Evolutionary conservation across 225 moss, liverwort and hornwort genomes (phyloP), one percentile per base, ranked within the genome.

Genomic region (Physcomitrellopsis africana): DNA sequence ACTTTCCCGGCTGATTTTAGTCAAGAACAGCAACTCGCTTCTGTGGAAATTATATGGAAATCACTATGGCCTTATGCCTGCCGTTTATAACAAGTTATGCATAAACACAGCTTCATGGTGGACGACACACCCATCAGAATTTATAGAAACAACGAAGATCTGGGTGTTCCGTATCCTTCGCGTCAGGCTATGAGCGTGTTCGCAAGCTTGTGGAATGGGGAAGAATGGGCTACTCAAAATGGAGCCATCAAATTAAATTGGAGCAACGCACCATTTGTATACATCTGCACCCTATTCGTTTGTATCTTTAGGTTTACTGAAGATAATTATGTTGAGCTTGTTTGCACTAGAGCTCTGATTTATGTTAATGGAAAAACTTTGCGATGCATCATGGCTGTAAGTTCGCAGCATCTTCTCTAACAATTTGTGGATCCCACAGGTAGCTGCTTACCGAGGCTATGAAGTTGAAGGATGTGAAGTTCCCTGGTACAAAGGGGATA

Each of bases 191-290:
- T 82, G 82, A 82, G 82, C 78, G 82, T 82, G 58, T 82, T 82
- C 58, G 82, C 77, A 27, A 82, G 82, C 78, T 78, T 82, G 68
- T 82, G 82, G 82, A 82, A 82, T 51, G 82, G 82, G 5, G 82
- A 82, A 69, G 82, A 82, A 15, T 82, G 82, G 82, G 82, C 82
- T 43, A 82, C 82, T 53, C 82, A 82, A 78, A 77, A 77, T 65
- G 82, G 82, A 69, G 82, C 82, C 32, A 82, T 82, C 24, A 82
- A 78, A 48, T 42, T 82, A 20, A 82, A 82, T 15, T 82, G 77
- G 73, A 73, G 63, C 16, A 82, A 82, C 48, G 73, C 77, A 19
- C 82, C 82, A 49, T 82, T 82, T 56, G 63, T 68, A 67, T 15
- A 60, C 47, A 67, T 66, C 66, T 58, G 47, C 58, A 57, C 58